Percentiles rank a stretch among this genome's conserved stretches.
Conservation (phyloP, 331 rosid genomes). For the Rosa hybrid region DNA sequence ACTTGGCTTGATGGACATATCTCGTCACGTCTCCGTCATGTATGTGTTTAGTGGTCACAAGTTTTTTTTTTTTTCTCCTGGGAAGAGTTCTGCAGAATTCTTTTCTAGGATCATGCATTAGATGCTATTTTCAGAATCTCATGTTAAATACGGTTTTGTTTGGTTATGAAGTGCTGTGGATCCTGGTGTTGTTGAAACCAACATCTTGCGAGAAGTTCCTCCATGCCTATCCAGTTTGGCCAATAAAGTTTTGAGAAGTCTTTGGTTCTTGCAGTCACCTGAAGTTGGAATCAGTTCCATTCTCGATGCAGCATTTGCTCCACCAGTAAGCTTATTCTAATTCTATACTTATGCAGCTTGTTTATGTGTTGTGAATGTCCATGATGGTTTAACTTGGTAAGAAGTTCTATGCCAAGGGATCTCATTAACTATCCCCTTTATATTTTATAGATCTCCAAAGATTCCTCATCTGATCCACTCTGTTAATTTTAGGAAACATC, state of each 20-base stretch:
- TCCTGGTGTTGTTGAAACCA: slow-evolving; percentile 80
- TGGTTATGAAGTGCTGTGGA: slow-evolving; percentile 61
- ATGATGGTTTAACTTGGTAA: background rate
- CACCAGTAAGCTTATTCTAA: slow-evolving; percentile 54
- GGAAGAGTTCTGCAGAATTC: background rate
- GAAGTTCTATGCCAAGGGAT: background rate
- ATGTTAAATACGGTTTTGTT: slow-evolving; percentile 5
- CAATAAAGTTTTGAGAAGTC: slow-evolving; percentile 35
- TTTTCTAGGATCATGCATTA: background rate
- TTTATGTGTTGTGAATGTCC: background rate
- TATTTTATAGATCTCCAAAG: background rate
- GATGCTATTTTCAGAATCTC: background rate
- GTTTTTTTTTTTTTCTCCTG: background rate
- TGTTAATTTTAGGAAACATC: slow-evolving; percentile 65
- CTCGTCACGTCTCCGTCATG: slow-evolving; percentile 62
- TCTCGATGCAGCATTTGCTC: slow-evolving; percentile 79
- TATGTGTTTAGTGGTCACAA: slow-evolving; percentile 50
- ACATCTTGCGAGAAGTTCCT: slow-evolving; percentile 83
- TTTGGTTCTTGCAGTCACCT: slow-evolving; percentile 65
- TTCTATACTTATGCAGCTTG: background rate
- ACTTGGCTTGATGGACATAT: slow-evolving; percentile 48
- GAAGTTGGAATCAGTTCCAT: slow-evolving; percentile 56
- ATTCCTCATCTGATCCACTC: background rate
- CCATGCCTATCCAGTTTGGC: slow-evolving; percentile 48
- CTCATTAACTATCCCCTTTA: background rate